Conservation (phyloP, 2,329 filamentous ascomycete species). For the Atkinsonella hypoxylon region DNA sequence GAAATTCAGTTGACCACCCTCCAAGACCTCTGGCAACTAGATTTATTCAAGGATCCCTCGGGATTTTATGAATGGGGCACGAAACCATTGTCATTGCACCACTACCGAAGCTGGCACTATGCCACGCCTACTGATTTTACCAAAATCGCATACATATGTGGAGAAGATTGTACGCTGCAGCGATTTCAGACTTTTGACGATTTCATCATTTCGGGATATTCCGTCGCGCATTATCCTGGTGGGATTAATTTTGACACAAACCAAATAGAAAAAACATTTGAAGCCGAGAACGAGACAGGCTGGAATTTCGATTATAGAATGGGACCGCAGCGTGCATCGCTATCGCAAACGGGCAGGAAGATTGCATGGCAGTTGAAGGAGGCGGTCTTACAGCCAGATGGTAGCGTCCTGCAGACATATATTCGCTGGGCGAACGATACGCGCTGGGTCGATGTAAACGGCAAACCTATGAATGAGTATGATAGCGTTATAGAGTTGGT, state of each 20-base stretch:
- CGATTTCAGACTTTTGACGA: constrained; percentile 43
- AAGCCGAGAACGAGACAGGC: constrained; percentile 31
- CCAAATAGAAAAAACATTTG: constrained; percentile 41
- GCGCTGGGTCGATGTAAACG: constrained; percentile 35
- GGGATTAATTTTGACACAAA: constrained; percentile 36
- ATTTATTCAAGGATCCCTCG: constrained; percentile 45
- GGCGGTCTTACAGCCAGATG: constrained; percentile 30
- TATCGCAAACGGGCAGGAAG: constrained; percentile 35
- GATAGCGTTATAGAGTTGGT: constrained; percentile 45
- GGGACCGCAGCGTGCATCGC: constrained; percentile 32
- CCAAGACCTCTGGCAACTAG: constrained; percentile 46
- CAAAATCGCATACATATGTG: constrained; percentile 33
- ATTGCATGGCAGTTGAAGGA: constrained; percentile 41
- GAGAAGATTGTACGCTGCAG: constrained; percentile 43
- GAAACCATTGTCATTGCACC: constrained; percentile 47
- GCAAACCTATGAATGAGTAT: constrained; percentile 33
- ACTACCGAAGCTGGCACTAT: constrained; percentile 50
- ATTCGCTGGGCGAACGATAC: constrained; percentile 37
- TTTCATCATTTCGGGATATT: constrained; percentile 46
- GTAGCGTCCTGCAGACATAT: constrained; percentile 39
- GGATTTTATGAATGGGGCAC: constrained; percentile 52
- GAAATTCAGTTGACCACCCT: constrained; percentile 41
- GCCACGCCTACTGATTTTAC: constrained; percentile 41
- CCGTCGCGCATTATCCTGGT: constrained; percentile 41
- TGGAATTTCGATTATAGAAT: constrained; percentile 38